phyloP scores from a whole-genome alignment of 1,284 basidiomycete species.

The Austroboletus niveus region DNA sequence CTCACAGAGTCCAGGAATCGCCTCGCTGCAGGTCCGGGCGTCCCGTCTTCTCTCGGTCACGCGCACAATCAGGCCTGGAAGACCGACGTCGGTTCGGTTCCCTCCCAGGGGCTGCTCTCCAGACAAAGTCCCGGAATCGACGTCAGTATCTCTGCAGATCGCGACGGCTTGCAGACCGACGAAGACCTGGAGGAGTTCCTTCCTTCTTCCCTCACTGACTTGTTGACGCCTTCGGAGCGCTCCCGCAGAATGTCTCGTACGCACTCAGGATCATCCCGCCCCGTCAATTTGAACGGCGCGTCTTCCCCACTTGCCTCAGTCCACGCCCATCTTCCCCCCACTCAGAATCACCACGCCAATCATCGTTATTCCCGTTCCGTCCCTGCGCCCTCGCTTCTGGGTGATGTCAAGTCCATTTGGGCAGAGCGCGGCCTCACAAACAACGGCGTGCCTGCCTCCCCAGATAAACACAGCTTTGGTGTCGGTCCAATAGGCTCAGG shows the following conservation, averaged over 20 bases:
- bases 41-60: slow-evolving; percentile 49
- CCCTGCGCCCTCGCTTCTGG: slow-evolving; percentile 68
- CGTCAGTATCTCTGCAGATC: slow-evolving; percentile 22
- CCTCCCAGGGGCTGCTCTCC: slow-evolving; percentile 12
- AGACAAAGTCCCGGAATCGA: slow-evolving; percentile 11
- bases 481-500: slow-evolving; percentile 39
- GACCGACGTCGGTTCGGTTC: slow-evolving; percentile 24
- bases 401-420: slow-evolving; percentile 76
- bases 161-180: slow-evolving; percentile 56
- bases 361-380: slow-evolving; percentile 78
- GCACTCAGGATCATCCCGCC: slow-evolving; percentile 45
- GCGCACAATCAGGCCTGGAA: slow-evolving; percentile 31
- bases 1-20: slow-evolving; percentile 37
- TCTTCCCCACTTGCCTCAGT: slow-evolving; percentile 17
- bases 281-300: slow-evolving; percentile 22
- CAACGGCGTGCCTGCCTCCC: slow-evolving; percentile 32
- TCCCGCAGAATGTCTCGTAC: slow-evolving; percentile 76
- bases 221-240: slow-evolving; percentile 82
- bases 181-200: slow-evolving; percentile 86
- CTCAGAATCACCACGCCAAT: slow-evolving; percentile 40
- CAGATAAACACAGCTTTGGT: slow-evolving; percentile 24
- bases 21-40: slow-evolving; percentile 28
- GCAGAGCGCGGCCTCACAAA: slow-evolving; percentile 38
- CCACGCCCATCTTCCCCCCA: slow-evolving; percentile 11
- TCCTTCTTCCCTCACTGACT: slow-evolving; percentile 82